These are phyloP conservation scores for Epithemia pelagica DNA, from an alignment of 108 stramenopile species.

Conservation along the genomic window DNA sequence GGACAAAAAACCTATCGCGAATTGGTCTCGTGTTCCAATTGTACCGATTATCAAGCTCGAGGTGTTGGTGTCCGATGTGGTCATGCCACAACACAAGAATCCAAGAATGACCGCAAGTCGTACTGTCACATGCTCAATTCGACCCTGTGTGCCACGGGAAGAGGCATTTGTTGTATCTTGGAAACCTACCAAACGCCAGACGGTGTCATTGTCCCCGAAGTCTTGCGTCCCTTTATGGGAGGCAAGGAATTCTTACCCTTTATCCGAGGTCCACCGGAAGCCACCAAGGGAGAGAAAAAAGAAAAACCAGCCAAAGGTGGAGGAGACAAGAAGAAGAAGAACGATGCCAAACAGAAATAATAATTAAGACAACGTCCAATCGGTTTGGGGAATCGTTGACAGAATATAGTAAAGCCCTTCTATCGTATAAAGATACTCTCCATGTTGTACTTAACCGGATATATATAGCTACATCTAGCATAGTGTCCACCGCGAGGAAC, in stretches of 20 bases:
- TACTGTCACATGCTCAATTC: conserved; percentile 98
- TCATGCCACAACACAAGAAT: conserved; percentile 59
- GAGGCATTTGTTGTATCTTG: conserved; percentile 96
- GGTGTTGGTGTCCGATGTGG: conserved; percentile 95
- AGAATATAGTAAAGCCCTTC: too few relatives aligned
- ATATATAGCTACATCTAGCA: too few relatives aligned
- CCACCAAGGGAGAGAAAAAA: conserved; percentile 78
- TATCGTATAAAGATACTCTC: too few relatives aligned
- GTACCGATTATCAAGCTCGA: conserved; percentile 98
- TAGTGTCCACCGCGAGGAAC: too few relatives aligned
- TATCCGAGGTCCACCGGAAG: conserved; percentile 82
- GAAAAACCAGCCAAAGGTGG: too few relatives aligned
- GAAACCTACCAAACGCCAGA: conserved; percentile 96
- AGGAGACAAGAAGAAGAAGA: conserved; percentile 36
- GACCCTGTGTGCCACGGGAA: conserved; percentile 95
- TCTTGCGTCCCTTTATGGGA: conserved; percentile 96
- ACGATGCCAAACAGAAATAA: conserved; percentile 4
- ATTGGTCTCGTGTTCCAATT: conserved; percentile 98
- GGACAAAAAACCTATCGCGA: conserved; percentile 96
- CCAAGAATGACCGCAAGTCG: conserved; percentile 59
- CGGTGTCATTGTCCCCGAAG: conserved; percentile 92
- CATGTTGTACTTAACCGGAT: too few relatives aligned
- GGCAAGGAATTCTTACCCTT: conserved; percentile 98
- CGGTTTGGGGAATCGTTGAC: too few relatives aligned
- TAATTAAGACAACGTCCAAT: too few relatives aligned